phyloP scores from a whole-genome alignment of 2,329 filamentous ascomycete species.

The Fusarium sublunatum region DNA sequence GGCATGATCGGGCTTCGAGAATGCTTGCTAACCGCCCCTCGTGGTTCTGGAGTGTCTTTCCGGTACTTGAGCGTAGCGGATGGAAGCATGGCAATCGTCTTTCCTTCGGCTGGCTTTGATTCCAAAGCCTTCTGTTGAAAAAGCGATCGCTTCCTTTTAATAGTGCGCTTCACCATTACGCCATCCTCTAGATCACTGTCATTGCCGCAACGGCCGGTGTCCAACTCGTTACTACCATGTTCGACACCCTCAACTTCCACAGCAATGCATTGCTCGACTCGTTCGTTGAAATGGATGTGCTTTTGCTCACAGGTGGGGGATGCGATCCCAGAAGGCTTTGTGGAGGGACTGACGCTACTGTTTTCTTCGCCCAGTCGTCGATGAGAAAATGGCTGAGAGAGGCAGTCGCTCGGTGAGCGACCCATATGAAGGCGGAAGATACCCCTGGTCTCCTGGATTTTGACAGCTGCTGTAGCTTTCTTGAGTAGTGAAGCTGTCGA shows the following conservation, averaged over 20 bases:
- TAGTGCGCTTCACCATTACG: slow-evolving; percentile 82
- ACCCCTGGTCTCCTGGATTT: slow-evolving; percentile 77
- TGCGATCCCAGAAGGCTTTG: slow-evolving; percentile 75
- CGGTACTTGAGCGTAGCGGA: slow-evolving; percentile 89
- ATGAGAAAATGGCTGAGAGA: slow-evolving; percentile 71
- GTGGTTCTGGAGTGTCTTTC: slow-evolving; percentile 77
- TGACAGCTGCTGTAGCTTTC: slow-evolving; percentile 86
- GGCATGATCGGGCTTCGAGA: slow-evolving; percentile 67
- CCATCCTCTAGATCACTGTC: slow-evolving; percentile 80
- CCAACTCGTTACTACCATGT: no score
- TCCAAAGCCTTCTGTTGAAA: slow-evolving; percentile 53
- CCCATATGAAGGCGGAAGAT: slow-evolving; percentile 66
- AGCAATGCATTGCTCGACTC: slow-evolving; percentile 95
- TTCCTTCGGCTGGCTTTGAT: slow-evolving; percentile 70
- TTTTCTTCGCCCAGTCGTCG: slow-evolving; percentile 70
- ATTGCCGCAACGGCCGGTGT: slow-evolving; percentile 64
- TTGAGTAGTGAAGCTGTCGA: slow-evolving; percentile 90
- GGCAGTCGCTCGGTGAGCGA: slow-evolving; percentile 75
- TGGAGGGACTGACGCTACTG: slow-evolving; percentile 71
- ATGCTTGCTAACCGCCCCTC: slow-evolving; percentile 71
- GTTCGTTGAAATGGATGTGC: slow-evolving; percentile 96
- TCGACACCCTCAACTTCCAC: slow-evolving; percentile 86
- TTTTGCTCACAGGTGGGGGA: slow-evolving; percentile 75
- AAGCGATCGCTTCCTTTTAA: slow-evolving; percentile 65
- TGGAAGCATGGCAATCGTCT: slow-evolving; percentile 88